A percentile compares a stretch with the other conserved stretches of the same genome.
These are phyloP conservation scores for Erigeron philadelphicus DNA, from an alignment of 140 eudicot species.

Conservation along the genomic window DNA sequence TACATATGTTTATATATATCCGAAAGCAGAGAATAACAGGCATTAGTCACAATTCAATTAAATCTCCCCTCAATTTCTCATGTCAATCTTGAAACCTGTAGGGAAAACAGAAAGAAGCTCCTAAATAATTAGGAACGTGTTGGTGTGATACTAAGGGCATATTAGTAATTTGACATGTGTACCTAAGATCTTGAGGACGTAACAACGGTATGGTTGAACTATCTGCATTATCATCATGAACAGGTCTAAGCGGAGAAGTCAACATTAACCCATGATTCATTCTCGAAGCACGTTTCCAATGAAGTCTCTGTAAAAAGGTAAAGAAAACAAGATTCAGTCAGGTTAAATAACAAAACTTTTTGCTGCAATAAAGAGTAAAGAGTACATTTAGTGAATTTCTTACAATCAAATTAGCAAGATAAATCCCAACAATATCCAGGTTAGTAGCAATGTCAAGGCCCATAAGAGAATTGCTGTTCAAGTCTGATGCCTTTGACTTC, in stretches of 20 bases:
- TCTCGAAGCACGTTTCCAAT: constrained; percentile 96
- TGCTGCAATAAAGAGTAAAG: no score
- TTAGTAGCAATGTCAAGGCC: constrained; percentile 84
- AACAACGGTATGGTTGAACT: constrained; percentile 58
- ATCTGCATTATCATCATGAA: constrained; percentile 44
- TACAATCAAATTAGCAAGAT: constrained; percentile 84
- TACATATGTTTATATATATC: neutral
- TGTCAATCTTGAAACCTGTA: constrained; percentile 38
- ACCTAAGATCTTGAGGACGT: constrained; percentile 92
- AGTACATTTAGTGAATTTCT: constrained; percentile 21
- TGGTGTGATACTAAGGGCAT: constrained; percentile 17
- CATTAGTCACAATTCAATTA: constrained; percentile 23
- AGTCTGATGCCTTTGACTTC: constrained; percentile 78
- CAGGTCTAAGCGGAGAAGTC: constrained; percentile 85
- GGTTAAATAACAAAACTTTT: neutral
- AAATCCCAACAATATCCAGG: constrained; percentile 86
- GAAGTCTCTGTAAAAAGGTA: constrained; percentile 49
- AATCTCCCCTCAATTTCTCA: constrained; percentile 31
- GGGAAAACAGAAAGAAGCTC: constrained; percentile 33
- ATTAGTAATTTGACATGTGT: constrained; percentile 21
- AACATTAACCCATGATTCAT: constrained; percentile 69
- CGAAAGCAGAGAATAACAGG: constrained; percentile 24
- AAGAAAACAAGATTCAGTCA: neutral
- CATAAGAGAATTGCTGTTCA: constrained; percentile 57
- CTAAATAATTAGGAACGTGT: constrained; percentile 24